A percentile compares a stretch with the other conserved stretches of the same genome.
Evolutionary conservation across 1,139 yeast genomes (phyloP).

Genomic region (Candida albicans): DNA sequence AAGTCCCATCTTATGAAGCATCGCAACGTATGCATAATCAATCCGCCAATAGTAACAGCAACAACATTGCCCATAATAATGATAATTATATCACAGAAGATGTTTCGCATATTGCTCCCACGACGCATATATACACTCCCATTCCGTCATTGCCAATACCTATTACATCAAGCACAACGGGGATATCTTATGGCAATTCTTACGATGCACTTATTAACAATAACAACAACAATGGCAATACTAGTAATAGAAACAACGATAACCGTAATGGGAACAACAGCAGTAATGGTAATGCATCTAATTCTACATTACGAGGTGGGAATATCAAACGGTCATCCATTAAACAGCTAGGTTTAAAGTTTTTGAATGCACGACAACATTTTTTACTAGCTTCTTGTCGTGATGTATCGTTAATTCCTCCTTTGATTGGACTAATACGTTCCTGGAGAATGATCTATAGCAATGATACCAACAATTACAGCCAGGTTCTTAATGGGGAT

Average conservation of each 20-base stretch:
- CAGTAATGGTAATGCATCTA: conserved; percentile 1
- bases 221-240: conserved; percentile 4
- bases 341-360: conserved; percentile 61
- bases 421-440: conserved; percentile 55
- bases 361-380: conserved; percentile 75
- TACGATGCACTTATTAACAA: conserved; percentile 9
- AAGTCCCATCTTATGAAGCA: conserved; percentile 47
- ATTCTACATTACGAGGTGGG: conserved; percentile 4
- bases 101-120: background rate
- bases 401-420: conserved; percentile 69
- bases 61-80: no score
- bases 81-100: background rate
- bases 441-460: conserved; percentile 53
- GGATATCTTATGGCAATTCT: conserved; percentile 12
- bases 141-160: conserved; percentile 17
- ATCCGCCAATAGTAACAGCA: conserved; percentile 8
- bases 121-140: conserved; percentile 13
- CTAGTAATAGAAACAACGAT: conserved; percentile 5
- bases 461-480: conserved; percentile 21
- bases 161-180: conserved; percentile 1
- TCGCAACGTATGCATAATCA: conserved; percentile 38
- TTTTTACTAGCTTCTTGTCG: conserved; percentile 70
- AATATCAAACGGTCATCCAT: conserved; percentile 20
- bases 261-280: conserved; percentile 4
- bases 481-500: conserved; percentile 11